Evolutionary conservation across 148 eudicot genomes (phyloP), one percentile per base, ranked within the genome.

Genomic region (Mesembryanthemum crystallinum): DNA sequence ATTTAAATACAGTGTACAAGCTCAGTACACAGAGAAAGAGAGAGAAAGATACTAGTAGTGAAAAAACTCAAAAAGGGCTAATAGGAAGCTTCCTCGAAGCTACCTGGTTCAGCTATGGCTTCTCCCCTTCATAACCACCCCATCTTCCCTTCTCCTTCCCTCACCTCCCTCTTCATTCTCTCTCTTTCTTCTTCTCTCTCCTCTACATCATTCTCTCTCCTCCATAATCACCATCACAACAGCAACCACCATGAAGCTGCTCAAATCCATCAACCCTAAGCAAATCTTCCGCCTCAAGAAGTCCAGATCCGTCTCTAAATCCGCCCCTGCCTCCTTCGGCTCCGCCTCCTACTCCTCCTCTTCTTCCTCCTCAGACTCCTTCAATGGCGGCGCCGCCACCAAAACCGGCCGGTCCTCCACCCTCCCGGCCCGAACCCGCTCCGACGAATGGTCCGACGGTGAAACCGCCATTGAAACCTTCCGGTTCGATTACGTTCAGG

Each of bases 211-310:
- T 59, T 45, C 67, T 67, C 55, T 39, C 29, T 64, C 64, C 23
- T 7, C 43, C 42, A 23, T 0, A n/a, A n/a, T n/a, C n/a, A n/a
- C 27, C 1, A 30, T 30, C 21, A 35, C 62, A 8, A 18, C 76
- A 33, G 27, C 77, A 64, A 74, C 74, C 73, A 91, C 88, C 93
- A 91, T 86, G 45, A 71, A 73, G 15, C 75, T 85, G 33, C 15
- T 73, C 69, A 77, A 32, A 60, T 78, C 86, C 21, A 49, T 84
- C 77, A 78, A 76, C 80, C 92, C 94, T 0, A 85, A 80, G 28
- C 78, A 80, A 27, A 66, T 88, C 28, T 83, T 89, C 78, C 69
- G 71, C 14, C 58, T 73, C 74, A 78, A 77, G 71, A 91, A 76
- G 33, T 70, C 63, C 67, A 57, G 37, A 32, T 73, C 92, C 32